Base-by-base conservation (phyloP, 495 filamentous ascomycete species). In the Amphirosellinia nigrospora region DNA sequence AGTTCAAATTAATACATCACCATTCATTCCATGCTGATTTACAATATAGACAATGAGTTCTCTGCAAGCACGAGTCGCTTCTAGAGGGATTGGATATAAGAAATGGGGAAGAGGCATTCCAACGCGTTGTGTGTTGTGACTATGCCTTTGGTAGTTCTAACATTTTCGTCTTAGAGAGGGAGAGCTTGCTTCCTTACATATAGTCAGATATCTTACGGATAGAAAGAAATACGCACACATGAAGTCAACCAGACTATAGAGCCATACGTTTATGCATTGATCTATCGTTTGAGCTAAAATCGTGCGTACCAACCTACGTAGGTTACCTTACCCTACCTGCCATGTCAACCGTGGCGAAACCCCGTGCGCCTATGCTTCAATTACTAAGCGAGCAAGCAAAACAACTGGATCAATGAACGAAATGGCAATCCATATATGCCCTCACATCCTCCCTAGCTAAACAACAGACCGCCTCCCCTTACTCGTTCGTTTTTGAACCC, bases 401-500 rank as follows among this genome's bases (percentile, higher is more conserved):
- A 52, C 4, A 53, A 53, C 50, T 1, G 5, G 50, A 30, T 53
- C 26, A 2, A 30, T 28, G 8, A 28, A 23, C 4, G 21, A 4
- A 28, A 53, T 16, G 26, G 26, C 3, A 5, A 30, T n/a, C n/a
- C n/a, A 53, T 4, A 23, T 4, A 30, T 53, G 15, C 23, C 48
- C 48, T 23, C 45, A 16, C 26, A 30, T 15, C 15, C 34, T 11
- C 34, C 0, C n/a, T 39, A 4, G 2, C 13, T 19, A 21, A 45
- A 7, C 2, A 11, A 26, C 46, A n/a, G 45, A 52, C 0, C 21
- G 32, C 32, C 46, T 65, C 63, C n/a, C 43, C 10, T 50, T 69
- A 0, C 11, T 1, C 7, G 19, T n/a, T 13, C 34, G 45, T 68
- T 78, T 78, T 48, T 73, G 67, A 15, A 78, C 72, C 76, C 76